Evolutionary conservation across 2,329 filamentous ascomycete species (phyloP).

Genomic region (Clonostachys sp.): DNA sequence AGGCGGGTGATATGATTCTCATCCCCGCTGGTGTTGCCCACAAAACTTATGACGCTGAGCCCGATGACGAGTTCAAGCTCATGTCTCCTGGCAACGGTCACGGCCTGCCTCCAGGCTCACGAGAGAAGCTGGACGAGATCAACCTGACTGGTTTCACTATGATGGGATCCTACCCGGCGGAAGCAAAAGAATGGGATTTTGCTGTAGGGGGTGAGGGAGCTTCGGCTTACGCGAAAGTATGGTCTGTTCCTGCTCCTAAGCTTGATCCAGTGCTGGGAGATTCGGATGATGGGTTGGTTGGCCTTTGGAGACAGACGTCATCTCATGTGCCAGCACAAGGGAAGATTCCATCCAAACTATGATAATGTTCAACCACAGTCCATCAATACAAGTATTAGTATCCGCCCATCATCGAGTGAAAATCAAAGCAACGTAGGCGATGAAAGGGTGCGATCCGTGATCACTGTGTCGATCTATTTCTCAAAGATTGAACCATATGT

Average conservation of each 20-base stretch:
- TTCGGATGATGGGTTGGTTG: background rate
- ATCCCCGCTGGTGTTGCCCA: slow-evolving; percentile 50
- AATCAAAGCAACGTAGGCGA: too few relatives aligned
- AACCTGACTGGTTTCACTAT: slow-evolving; percentile 15
- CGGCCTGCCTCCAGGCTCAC: slow-evolving; percentile 17
- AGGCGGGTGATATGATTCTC: slow-evolving; percentile 49
- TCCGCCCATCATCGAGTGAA: too few relatives aligned
- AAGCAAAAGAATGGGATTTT: slow-evolving; percentile 18
- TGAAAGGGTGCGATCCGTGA: too few relatives aligned
- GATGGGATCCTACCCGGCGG: slow-evolving; percentile 41
- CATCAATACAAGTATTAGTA: too few relatives aligned
- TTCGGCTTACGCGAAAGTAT: slow-evolving; percentile 30
- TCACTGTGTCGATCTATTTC: too few relatives aligned
- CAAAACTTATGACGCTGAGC: slow-evolving; percentile 37
- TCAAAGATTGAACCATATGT: too few relatives aligned
- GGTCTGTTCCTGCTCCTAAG: slow-evolving; percentile 29
- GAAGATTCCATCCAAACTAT: too few relatives aligned
- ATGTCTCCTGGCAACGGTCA: slow-evolving; percentile 35
- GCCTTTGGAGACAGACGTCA: background rate
- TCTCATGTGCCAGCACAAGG: too few relatives aligned
- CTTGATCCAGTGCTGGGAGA: slow-evolving; percentile 3
- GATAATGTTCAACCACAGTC: too few relatives aligned
- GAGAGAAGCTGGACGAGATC: slow-evolving; percentile 22
- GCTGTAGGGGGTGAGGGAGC: slow-evolving; percentile 26
- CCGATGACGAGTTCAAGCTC: slow-evolving; percentile 17